A percentile compares a stretch with the other conserved stretches of the same genome.
These are phyloP conservation scores for Candida taoyuanica DNA, from an alignment of 805 yeast species.

Conservation along the genomic window DNA sequence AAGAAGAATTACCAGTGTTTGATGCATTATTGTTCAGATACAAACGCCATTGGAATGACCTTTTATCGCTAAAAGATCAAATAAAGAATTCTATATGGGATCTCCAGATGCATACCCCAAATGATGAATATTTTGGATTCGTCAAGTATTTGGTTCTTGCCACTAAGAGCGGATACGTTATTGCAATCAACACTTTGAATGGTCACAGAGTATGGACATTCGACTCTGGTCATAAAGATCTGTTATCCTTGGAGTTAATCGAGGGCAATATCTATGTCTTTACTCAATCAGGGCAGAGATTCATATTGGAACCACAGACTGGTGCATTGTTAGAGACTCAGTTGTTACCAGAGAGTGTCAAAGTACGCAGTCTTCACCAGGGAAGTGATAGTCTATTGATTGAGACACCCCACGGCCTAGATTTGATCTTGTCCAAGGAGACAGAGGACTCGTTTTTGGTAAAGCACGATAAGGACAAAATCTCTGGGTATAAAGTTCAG, in stretches of 20 bases:
- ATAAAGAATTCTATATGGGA: no score
- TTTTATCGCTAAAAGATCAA: conserved; percentile 12
- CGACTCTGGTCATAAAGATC: conserved; percentile 20
- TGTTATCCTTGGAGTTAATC: conserved; percentile 23
- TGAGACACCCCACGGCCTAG: conserved; percentile 16
- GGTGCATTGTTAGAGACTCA: conserved; percentile 26
- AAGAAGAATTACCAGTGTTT: conserved; percentile 27
- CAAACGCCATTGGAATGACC: conserved; percentile 24
- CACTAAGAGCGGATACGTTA: conserved; percentile 36
- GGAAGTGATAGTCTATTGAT: conserved; percentile 18
- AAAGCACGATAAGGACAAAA: conserved; percentile 21
- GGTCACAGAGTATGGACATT: conserved; percentile 39
- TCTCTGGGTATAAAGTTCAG: conserved; percentile 24
- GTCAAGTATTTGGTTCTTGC: conserved; percentile 39
- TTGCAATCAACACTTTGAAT: conserved; percentile 39
- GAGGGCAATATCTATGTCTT: conserved; percentile 14
- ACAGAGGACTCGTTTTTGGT: conserved; percentile 17
- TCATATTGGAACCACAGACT: conserved; percentile 23
- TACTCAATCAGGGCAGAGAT: conserved; percentile 20
- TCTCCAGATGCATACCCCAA: no score
- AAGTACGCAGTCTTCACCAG: conserved; percentile 8
- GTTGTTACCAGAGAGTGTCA: conserved; percentile 11
- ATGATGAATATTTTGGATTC: conserved; percentile 40
- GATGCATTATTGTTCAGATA: conserved; percentile 32
- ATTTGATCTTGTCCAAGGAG: conserved; percentile 16